Conservation (phyloP, 768 basidiomycete genomes). For the Phanerochaete sordida region DNA sequence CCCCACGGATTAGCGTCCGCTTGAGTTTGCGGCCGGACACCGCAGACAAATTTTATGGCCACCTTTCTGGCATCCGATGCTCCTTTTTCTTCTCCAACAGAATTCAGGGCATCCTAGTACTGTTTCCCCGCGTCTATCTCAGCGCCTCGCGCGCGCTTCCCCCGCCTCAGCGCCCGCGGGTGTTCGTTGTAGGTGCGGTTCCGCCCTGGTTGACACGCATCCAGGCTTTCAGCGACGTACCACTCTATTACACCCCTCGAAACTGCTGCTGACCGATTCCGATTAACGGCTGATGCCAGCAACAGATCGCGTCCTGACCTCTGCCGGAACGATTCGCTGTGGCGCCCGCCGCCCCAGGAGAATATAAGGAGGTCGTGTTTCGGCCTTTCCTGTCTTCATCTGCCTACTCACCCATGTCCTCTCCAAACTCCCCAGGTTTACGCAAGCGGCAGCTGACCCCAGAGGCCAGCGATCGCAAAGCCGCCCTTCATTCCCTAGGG, state of each 20-base stretch:
- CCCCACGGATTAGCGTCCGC: background rate
- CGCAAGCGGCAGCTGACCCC: conserved; percentile 20
- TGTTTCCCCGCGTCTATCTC: background rate
- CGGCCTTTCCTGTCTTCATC: conserved; percentile 1
- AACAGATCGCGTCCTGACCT: background rate
- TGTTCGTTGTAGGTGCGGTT: background rate
- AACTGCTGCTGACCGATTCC: background rate
- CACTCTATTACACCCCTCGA: background rate
- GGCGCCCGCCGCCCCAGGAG: background rate
- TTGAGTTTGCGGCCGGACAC: background rate
- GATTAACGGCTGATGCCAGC: background rate
- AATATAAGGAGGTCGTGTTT: conserved; percentile 2
- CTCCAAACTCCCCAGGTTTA: conserved; percentile 13
- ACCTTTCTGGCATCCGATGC: background rate
- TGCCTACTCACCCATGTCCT: conserved; percentile 3
- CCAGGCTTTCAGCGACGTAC: background rate
- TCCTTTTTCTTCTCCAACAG: background rate
- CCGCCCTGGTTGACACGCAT: background rate
- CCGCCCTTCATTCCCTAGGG: background rate
- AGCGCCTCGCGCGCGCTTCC: background rate
- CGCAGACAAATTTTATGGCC: background rate
- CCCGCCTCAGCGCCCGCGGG: background rate
- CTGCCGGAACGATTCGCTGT: background rate
- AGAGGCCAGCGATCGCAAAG: conserved; percentile 1
- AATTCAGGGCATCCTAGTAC: background rate